Evolutionary conservation across 2,329 filamentous ascomycete species (phyloP).

Genomic region (Cladophialophora carrionii): DNA sequence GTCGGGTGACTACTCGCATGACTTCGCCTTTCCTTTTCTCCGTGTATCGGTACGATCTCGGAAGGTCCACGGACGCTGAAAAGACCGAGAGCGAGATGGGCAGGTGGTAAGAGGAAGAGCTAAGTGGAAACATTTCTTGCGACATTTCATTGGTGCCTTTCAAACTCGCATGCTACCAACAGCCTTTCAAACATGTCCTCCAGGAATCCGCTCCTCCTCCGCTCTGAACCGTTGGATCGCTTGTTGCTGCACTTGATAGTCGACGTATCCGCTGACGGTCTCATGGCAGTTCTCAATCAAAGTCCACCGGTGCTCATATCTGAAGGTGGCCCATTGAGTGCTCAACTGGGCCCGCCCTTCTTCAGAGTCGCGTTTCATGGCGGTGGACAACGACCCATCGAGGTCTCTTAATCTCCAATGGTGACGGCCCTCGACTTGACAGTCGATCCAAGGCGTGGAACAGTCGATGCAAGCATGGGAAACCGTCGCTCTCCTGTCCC

Average conservation of each 20-base stretch:
- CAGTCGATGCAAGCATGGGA: not conserved
- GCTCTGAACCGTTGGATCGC: not conserved
- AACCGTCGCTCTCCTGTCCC: not conserved
- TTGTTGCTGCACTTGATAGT: not conserved
- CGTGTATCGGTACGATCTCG: slow-evolving; percentile 9
- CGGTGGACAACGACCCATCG: not conserved
- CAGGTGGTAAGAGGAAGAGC: not conserved
- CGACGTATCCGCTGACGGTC: not conserved
- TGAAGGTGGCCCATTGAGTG: not conserved
- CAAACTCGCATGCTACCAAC: not conserved
- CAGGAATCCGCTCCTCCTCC: not conserved
- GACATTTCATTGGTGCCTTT: not conserved
- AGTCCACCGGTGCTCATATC: not conserved
- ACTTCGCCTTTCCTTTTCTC: not conserved
- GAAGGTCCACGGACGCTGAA: not conserved
- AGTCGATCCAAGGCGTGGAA: slow-evolving; percentile 1
- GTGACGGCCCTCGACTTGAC: not conserved
- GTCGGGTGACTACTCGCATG: slow-evolving; percentile 6
- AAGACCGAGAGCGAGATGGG: slow-evolving; percentile 2
- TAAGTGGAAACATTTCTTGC: slow-evolving; percentile 8
- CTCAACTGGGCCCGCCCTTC: not conserved
- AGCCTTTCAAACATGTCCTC: not conserved
- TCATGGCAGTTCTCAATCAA: not conserved
- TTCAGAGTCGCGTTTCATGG: not conserved
- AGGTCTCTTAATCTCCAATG: not conserved